A percentile compares a stretch with the other conserved stretches of the same genome.
These are phyloP conservation scores for Glutinoglossum americanum DNA, from an alignment of 495 filamentous ascomycete species.

Conservation along the genomic window DNA sequence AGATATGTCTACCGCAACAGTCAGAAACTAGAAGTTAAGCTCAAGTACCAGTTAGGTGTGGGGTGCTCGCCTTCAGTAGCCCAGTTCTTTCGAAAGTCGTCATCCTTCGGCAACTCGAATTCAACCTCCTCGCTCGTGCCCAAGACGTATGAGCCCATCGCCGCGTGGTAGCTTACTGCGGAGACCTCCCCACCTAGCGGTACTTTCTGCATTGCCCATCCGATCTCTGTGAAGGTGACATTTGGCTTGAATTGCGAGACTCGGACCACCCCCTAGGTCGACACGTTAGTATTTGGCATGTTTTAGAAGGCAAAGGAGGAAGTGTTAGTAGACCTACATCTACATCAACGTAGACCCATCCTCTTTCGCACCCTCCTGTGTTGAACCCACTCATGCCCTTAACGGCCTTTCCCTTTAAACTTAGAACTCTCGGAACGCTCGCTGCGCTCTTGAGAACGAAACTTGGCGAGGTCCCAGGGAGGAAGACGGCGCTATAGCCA, in stretches of 20 bases:
- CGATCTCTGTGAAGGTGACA: slow-evolving; percentile 42
- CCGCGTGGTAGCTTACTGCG: slow-evolving; percentile 50
- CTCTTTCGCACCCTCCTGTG: slow-evolving; percentile 47
- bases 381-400: slow-evolving; percentile 50
- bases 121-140: slow-evolving; percentile 40
- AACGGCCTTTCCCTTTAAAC: slow-evolving; percentile 39
- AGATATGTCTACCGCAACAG: slow-evolving; percentile 21
- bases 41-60: background rate
- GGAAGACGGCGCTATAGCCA: slow-evolving; percentile 58
- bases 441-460: slow-evolving; percentile 64
- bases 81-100: slow-evolving; percentile 67
- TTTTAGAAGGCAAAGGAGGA: background rate
- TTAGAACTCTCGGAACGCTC: slow-evolving; percentile 50
- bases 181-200: slow-evolving; percentile 47
- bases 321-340: slow-evolving; percentile 16
- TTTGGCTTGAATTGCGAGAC: slow-evolving; percentile 42
- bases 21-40: background rate
- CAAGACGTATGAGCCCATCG: slow-evolving; percentile 52
- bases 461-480: slow-evolving; percentile 53
- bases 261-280: slow-evolving; percentile 33
- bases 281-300: background rate
- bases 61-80: slow-evolving; percentile 32
- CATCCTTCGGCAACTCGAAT: slow-evolving; percentile 67
- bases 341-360: slow-evolving; percentile 61
- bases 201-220: slow-evolving; percentile 49